Evolutionary conservation across 2,329 filamentous ascomycete species (phyloP).

Genomic region (Colletotrichum sp.): DNA sequence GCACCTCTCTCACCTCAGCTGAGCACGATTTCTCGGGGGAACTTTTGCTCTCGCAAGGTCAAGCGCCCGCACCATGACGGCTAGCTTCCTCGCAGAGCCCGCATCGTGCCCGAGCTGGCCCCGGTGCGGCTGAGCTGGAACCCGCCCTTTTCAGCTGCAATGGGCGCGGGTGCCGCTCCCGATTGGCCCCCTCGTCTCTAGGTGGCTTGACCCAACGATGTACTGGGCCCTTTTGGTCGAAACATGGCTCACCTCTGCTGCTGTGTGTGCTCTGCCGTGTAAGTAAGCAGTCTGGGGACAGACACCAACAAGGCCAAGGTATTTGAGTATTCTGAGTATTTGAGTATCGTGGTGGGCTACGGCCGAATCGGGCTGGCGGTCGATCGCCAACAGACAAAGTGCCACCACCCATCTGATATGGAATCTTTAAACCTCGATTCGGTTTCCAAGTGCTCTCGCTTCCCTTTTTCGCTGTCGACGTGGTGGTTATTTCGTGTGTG

Average conservation of each 20-base stretch:
- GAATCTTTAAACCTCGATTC: neutral
- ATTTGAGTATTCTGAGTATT: neutral
- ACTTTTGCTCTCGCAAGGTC: neutral
- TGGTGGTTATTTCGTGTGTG: neutral
- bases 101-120: neutral
- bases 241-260: neutral
- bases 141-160: neutral
- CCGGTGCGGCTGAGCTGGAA: slow-evolving; percentile 8
- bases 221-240: neutral
- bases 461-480: neutral
- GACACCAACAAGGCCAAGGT: neutral
- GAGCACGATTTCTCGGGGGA: neutral
- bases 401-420: neutral
- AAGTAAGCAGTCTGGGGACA: neutral
- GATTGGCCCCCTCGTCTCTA: neutral
- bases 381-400: neutral
- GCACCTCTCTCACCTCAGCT: neutral
- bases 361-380: neutral
- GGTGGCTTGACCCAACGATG: neutral
- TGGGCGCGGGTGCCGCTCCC: neutral
- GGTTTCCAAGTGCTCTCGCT: neutral
- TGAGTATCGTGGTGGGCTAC: neutral
- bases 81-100: neutral
- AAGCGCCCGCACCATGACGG: neutral
- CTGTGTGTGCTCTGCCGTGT: neutral